These are phyloP conservation scores for Neurospora sublineolata DNA, from an alignment of 495 filamentous ascomycete genomes.

Conservation along the genomic window DNA sequence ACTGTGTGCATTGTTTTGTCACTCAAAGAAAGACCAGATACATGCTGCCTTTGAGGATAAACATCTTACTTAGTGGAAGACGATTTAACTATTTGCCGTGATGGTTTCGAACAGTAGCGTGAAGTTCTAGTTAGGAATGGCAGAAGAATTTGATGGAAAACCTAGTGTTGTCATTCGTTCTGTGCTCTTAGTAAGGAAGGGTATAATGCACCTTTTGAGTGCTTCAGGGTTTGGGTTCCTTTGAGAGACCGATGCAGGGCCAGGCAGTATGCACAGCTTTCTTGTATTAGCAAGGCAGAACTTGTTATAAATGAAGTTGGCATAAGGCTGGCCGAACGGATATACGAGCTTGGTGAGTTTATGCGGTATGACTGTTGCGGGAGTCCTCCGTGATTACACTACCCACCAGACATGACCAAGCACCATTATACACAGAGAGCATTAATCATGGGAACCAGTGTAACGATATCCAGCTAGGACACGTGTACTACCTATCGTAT, in stretches of 20 bases:
- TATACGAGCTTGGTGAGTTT: background rate
- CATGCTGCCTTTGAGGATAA: no score
- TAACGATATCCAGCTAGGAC: background rate
- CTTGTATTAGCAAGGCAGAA: background rate
- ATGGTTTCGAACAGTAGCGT: no score
- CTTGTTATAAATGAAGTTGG: background rate
- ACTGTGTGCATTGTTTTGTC: no score
- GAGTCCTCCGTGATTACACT: background rate
- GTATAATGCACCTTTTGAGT: background rate
- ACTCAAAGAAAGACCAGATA: no score
- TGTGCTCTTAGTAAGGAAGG: no score
- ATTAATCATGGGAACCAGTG: background rate
- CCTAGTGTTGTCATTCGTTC: no score
- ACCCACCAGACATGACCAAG: background rate
- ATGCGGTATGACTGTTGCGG: background rate
- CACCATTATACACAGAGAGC: background rate
- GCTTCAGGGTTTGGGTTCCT: background rate
- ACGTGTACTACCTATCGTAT: background rate
- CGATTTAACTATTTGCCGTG: no score
- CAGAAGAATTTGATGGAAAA: no score
- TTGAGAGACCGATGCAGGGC: background rate
- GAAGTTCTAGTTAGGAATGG: no score
- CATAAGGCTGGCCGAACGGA: background rate
- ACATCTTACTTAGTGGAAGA: no score
- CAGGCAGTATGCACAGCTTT: background rate